Evolutionary conservation across 345 rosid species (phyloP).

Genomic region (Murraya koenigii): DNA sequence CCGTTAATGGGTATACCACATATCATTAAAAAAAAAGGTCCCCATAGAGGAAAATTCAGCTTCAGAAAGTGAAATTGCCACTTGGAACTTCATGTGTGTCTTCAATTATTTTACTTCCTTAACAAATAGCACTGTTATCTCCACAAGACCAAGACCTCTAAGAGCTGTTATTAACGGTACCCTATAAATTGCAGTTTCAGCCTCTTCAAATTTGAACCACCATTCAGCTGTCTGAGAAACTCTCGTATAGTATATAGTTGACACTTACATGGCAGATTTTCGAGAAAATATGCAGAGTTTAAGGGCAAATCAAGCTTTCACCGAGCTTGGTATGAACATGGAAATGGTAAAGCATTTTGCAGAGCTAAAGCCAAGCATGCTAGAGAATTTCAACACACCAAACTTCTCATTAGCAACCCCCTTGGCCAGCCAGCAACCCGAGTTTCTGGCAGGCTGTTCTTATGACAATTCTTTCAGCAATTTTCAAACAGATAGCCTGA

Average conservation of each 20-base stretch:
- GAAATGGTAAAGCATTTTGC: conserved; percentile 32
- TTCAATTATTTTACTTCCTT: conserved; percentile 20
- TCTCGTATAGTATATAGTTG: not conserved
- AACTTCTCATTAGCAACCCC: conserved; percentile 26
- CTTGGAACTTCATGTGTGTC: conserved; percentile 16
- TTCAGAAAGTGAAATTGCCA: conserved; percentile 30
- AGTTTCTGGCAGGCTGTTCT: conserved; percentile 13
- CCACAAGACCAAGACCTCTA: not conserved
- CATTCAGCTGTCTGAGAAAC: not conserved
- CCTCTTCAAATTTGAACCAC: conserved; percentile 9
- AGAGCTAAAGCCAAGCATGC: conserved; percentile 28
- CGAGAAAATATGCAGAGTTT: conserved; percentile 32
- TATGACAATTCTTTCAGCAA: not conserved
- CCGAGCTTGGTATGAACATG: conserved; percentile 29
- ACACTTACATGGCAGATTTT: conserved; percentile 27
- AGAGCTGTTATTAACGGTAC: no score
- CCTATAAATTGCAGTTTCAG: conserved; percentile 3
- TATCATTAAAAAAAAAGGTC: not conserved
- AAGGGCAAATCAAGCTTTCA: conserved; percentile 17
- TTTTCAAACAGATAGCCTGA: conserved; percentile 13
- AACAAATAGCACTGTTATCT: conserved; percentile 14
- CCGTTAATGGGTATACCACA: conserved; percentile 3
- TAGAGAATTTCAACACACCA: conserved; percentile 24
- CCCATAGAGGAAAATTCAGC: conserved; percentile 25
- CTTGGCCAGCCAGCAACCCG: conserved; percentile 27